Evolutionary conservation across 1,284 basidiomycete genomes (phyloP), one percentile per base, ranked within the genome.

Genomic region (Naganishia sp.): DNA sequence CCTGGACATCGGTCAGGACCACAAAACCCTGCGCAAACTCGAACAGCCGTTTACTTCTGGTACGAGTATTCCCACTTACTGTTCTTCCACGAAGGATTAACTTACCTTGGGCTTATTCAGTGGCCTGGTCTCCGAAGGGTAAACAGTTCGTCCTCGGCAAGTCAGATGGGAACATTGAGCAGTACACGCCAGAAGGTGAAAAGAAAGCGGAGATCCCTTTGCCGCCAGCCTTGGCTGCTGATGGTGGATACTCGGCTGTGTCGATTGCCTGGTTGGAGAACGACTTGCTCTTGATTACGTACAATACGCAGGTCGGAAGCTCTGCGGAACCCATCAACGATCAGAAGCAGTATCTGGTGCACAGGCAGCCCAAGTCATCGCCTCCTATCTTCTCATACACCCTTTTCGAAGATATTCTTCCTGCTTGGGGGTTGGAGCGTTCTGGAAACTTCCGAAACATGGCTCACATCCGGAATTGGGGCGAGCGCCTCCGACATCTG

Each of bases 211-310:
- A 77, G 23, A 75, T 84, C 2, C 75, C 79, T 1, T 67, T 73
- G 13, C 81, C 83, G 0, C 67, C 74, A 0, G 76, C 75, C 3
- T 71, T 83, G 0, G 60, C 74, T 9, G 68, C 64, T 6, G 54
- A 70, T 0, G 70, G 73, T 42, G 73, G 78, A 44, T 72, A 71
- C 56, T 70, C 69, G 46, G 69, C 76, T 4, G 66, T 73, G 0
- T 80, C 79, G 18, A 72, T 84, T 21, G 77, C 80, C 45, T 85
- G 84, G 84, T 75, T 84, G 25, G 84, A 85, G 73, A 85, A 84
- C 70, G 80, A 84, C 70, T 76, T 83, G 54, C 84, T 84, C 68
- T 68, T 84, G 55, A 81, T 78, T 6, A 80, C 81, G 3, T 85
- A 84, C 73, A 80, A 79, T 23, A 72, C 72, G 3, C 55, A 53